A percentile compares a stretch with the other conserved stretches of the same genome.
These are phyloP conservation scores for Lunularia cruciata DNA, from an alignment of 225 moss, liverwort and hornwort species.

Conservation along the genomic window DNA sequence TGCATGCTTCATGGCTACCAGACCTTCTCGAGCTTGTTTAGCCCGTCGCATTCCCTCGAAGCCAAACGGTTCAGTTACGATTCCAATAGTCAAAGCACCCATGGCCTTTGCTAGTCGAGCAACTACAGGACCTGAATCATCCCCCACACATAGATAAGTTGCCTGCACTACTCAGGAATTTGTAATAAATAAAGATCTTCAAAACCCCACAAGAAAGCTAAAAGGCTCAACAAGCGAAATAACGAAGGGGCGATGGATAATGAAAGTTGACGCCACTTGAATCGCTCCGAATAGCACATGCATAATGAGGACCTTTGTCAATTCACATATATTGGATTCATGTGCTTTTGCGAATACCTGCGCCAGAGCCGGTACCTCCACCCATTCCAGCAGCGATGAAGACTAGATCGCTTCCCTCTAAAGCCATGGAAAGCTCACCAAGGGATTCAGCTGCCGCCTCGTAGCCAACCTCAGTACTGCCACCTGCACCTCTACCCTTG, in stretches of 20 bases:
- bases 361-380: constrained; percentile 78
- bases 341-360: constrained; percentile 44
- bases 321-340: neutral
- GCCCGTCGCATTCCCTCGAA: constrained; percentile 70
- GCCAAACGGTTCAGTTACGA: constrained; percentile 75
- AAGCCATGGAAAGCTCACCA: constrained; percentile 85
- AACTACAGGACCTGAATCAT: constrained; percentile 67
- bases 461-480: constrained; percentile 63
- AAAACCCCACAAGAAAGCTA: neutral
- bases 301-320: neutral
- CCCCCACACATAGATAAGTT: constrained; percentile 23
- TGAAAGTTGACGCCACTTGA: neutral
- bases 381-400: constrained; percentile 85
- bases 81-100: constrained; percentile 80
- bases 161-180: neutral
- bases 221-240: neutral
- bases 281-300: neutral
- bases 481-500: constrained; percentile 71
- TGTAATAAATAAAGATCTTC: too few relatives aligned
- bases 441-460: constrained; percentile 79
- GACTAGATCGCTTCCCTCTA: constrained; percentile 79
- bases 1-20: constrained; percentile 73
- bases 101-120: constrained; percentile 82
- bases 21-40: constrained; percentile 67
- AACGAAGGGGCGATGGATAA: neutral